Conservation (phyloP, 306 rosid species). For the Castanopsis chinensis region DNA sequence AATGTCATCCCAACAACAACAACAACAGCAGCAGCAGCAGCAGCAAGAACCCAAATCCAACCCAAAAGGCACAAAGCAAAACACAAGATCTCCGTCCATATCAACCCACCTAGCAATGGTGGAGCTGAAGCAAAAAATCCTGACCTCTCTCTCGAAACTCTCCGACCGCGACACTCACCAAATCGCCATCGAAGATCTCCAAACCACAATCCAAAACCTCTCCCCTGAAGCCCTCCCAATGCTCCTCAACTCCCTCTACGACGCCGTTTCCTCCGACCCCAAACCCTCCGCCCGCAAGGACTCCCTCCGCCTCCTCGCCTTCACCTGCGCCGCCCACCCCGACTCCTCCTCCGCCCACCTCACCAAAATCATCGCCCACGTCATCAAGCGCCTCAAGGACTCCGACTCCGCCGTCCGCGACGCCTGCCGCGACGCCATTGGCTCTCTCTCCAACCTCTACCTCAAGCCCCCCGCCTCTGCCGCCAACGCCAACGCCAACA, state of each 20-base stretch:
- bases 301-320: conserved; percentile 64
- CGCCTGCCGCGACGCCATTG: conserved; percentile 82
- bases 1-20: conserved; percentile 39
- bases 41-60: conserved; percentile 37
- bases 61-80: conserved; percentile 41
- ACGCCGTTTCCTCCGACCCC: conserved; percentile 66
- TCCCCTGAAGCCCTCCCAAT: conserved; percentile 73
- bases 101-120: conserved; percentile 90
- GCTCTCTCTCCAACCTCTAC: conserved; percentile 56
- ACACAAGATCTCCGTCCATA: conserved; percentile 54
- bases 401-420: conserved; percentile 69
- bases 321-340: conserved; percentile 57
- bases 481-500: background rate
- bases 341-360: conserved; percentile 68
- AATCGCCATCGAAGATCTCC: conserved; percentile 87
- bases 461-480: conserved; percentile 9
- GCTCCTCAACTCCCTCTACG: conserved; percentile 84
- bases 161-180: conserved; percentile 94
- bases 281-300: conserved; percentile 81
- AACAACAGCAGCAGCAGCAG: too few relatives aligned
- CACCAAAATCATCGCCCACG: conserved; percentile 60
- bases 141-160: conserved; percentile 83
- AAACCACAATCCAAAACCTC: conserved; percentile 57
- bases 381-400: conserved; percentile 76
- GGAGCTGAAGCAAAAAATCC: conserved; percentile 80